These are phyloP conservation scores for Boletus tomentosulus DNA, from an alignment of 768 basidiomycete species.

Conservation along the genomic window DNA sequence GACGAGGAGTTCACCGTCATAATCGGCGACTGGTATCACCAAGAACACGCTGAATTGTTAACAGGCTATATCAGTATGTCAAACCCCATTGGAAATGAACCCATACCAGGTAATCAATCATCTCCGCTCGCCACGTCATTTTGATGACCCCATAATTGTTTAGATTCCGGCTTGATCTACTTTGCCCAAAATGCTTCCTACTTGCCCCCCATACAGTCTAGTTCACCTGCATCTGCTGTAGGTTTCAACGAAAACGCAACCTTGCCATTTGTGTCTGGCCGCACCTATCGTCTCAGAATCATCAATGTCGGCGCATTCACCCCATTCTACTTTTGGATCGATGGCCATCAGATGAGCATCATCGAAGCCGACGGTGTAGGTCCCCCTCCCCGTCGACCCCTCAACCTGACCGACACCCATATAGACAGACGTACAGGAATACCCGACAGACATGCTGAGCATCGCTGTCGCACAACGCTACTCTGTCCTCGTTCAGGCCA, in stretches of 20 bases:
- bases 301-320: conserved; percentile 77
- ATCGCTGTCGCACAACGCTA: conserved; percentile 90
- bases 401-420: not conserved
- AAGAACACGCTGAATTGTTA: conserved; percentile 60
- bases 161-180: conserved; percentile 81
- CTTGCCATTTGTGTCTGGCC: conserved; percentile 76
- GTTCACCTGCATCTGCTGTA: conserved; percentile 45
- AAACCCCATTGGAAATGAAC: conserved; percentile 85
- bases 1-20: conserved; percentile 89
- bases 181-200: conserved; percentile 75
- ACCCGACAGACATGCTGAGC: conserved; percentile 63
- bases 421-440: conserved; percentile 75
- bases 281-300: conserved; percentile 86
- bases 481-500: conserved; percentile 86
- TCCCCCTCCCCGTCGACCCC: conserved; percentile 1
- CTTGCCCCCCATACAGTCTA: conserved; percentile 53
- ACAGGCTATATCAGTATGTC: conserved; percentile 62
- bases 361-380: conserved; percentile 82
- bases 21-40: conserved; percentile 91
- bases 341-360: conserved; percentile 80
- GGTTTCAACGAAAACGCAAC: conserved; percentile 88
- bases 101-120: conserved; percentile 61
- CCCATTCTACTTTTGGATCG: conserved; percentile 84
- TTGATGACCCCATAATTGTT: not conserved
- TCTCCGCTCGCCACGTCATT: not conserved